Base-by-base conservation (phyloP, 1,284 basidiomycete genomes). In the Inonotus hispidus region DNA sequence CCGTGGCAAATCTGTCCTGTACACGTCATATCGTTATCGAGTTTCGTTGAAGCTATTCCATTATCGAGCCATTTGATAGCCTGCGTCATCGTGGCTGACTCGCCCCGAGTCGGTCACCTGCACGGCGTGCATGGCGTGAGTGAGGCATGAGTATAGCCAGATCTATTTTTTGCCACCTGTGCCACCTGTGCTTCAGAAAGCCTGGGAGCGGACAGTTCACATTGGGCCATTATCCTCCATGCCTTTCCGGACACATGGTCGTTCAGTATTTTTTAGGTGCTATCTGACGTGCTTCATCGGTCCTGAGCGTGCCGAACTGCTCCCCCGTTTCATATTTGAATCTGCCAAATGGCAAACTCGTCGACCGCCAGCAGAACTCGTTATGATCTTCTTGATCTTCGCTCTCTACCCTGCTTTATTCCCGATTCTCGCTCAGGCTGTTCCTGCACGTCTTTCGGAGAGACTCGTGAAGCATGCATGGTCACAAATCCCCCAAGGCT, bases 381-480 rank as follows among this genome's bases (percentile, higher is more conserved):
- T 16, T 16, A 43, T 60, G 52, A 4, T 53, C n/a, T n/a, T n/a
- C n/a, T n/a, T n/a, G n/a, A 10, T n/a, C 45, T 38, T 60, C 25
- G 14, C 21, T 39, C 27, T 32, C 50, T 47, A 57, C 13, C 27
- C 41, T 52, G 16, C 38, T 38, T 29, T 62, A 4, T 29, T 58
- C 37, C 29, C 57, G 8, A 25, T 43, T 32, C 35, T 38, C 39
- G 6, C 7, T 27, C 23, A 47, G 10, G 59, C 49, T 37, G 56
- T 32, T 50, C 59, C 59, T 7, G 54, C 59, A 1, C 49, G 61
- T 41, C 37, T 56, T 16, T 21, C 63, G 23, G 62, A 61, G 13
- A 50, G 43, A 23, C 52, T 46, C 27, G 62, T 63, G 14, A 65
- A 65, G 37, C 64, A 65, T 56, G 62, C 62, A 6, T 65, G 64